Percentiles rank a stretch among this genome's conserved stretches.
Conservation (phyloP, 805 yeast species). For the Torulaspora quercuum region DNA sequence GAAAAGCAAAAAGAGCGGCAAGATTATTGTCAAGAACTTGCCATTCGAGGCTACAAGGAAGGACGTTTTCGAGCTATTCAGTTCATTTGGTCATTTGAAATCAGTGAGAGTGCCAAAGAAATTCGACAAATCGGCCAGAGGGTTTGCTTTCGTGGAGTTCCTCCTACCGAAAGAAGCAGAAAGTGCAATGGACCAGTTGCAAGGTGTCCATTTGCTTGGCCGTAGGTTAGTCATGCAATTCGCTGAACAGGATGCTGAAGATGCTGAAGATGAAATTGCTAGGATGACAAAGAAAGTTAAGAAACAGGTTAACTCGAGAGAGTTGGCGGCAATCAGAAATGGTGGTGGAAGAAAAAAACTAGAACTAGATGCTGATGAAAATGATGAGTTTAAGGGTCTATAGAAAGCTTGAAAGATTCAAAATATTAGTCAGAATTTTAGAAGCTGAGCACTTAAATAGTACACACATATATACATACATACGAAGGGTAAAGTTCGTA, state of each 20-base stretch:
- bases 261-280: conserved; percentile 87
- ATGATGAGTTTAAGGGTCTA: conserved; percentile 28
- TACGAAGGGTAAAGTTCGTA: too few relatives aligned
- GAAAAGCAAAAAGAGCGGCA: conserved; percentile 49
- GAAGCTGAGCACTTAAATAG: too few relatives aligned
- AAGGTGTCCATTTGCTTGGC: conserved; percentile 95
- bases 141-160: conserved; percentile 96
- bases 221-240: conserved; percentile 90
- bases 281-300: conserved; percentile 84
- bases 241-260: conserved; percentile 76
- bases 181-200: conserved; percentile 85
- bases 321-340: conserved; percentile 64
- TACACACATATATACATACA: too few relatives aligned
- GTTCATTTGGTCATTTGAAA: conserved; percentile 90
- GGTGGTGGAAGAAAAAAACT: conserved; percentile 74
- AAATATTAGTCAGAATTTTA: too few relatives aligned
- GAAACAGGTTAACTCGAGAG: conserved; percentile 74
- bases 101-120: conserved; percentile 96
- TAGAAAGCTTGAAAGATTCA: conserved; percentile 11
- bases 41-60: conserved; percentile 95
- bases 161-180: conserved; percentile 85
- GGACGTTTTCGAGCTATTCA: conserved; percentile 88
- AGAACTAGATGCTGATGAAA: conserved; percentile 45
- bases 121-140: conserved; percentile 91
- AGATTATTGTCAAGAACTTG: conserved; percentile 90